phyloP scores from a whole-genome alignment of 176 grass and related monocot genomes.

The Avena atlantica region DNA sequence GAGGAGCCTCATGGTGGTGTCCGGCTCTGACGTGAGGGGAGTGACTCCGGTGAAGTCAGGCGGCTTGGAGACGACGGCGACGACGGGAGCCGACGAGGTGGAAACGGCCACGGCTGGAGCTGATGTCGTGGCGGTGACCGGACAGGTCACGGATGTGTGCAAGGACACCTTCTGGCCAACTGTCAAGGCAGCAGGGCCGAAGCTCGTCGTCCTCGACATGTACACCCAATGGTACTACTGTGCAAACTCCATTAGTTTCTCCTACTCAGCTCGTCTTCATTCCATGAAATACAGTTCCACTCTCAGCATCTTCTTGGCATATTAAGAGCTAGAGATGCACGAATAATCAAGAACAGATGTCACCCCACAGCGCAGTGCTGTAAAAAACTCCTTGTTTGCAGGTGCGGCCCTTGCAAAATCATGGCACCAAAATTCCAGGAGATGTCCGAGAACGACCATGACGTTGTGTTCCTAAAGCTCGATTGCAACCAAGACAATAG shows the following conservation, averaged over 20 bases:
- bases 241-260: constrained; percentile 15
- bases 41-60: constrained; percentile 50
- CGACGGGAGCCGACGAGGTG: constrained; percentile 39
- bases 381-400: constrained; percentile 39
- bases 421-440: constrained; percentile 84
- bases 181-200: constrained; percentile 75
- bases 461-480: constrained; percentile 92
- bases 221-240: constrained; percentile 96
- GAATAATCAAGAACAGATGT: constrained; percentile 6
- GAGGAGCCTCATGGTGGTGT: constrained; percentile 41
- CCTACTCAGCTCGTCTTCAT: background rate
- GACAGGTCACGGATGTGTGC: constrained; percentile 82
- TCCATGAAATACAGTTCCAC: background rate
- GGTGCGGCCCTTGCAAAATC: constrained; percentile 97
- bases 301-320: background rate
- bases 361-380: background rate
- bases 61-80: constrained; percentile 63
- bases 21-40: constrained; percentile 33
- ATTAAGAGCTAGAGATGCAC: background rate
- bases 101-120: background rate
- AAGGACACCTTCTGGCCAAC: constrained; percentile 99
- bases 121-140: constrained; percentile 56
- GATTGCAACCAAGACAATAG: constrained; percentile 97
- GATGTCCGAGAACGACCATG: constrained; percentile 87
- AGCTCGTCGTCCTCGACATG: constrained; percentile 94